Evolutionary conservation across 257 asterid genomes (phyloP).

Genomic region (Orobanche coerulescens): DNA sequence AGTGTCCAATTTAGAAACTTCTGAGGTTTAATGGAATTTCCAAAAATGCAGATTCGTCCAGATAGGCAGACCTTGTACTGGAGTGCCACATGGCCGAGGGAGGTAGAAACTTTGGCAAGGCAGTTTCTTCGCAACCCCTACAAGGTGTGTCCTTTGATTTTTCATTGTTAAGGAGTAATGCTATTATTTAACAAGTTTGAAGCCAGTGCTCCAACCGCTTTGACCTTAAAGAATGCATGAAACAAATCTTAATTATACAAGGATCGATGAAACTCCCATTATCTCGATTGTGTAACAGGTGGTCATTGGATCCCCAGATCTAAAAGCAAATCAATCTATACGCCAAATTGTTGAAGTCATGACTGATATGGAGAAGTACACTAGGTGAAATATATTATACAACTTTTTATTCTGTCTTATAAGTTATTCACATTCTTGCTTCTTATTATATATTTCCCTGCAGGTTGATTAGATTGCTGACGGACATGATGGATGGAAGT

Average conservation of each 20-base stretch:
- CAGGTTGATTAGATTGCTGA: conserved; percentile 73
- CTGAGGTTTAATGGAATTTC: conserved; percentile 9
- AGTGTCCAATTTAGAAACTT: not conserved
- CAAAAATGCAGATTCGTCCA: conserved; percentile 65
- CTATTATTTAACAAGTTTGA: conserved; percentile 2
- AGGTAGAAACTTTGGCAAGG: conserved; percentile 76
- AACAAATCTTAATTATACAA: not conserved
- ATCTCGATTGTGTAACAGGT: conserved; percentile 39
- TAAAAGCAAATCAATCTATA: conserved; percentile 86
- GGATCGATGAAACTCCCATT: not conserved
- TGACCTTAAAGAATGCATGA: not conserved
- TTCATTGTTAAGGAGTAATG: conserved; percentile 2
- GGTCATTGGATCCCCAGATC: conserved; percentile 61
- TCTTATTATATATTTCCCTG: conserved; percentile 24
- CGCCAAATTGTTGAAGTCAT: conserved; percentile 69
- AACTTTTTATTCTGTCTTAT: not conserved
- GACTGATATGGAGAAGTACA: conserved; percentile 79
- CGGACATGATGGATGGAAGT: conserved; percentile 80
- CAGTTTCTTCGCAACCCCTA: conserved; percentile 77
- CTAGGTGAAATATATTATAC: conserved; percentile 41
- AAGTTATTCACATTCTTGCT: not conserved
- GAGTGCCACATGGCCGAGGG: conserved; percentile 99
- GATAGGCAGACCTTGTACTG: conserved; percentile 95
- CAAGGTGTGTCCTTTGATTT: conserved; percentile 42
- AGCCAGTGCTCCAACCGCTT: conserved; percentile 5